These are phyloP conservation scores for Metarhizium anisopliae DNA, from an alignment of 2,329 filamentous ascomycete genomes.

Conservation along the genomic window DNA sequence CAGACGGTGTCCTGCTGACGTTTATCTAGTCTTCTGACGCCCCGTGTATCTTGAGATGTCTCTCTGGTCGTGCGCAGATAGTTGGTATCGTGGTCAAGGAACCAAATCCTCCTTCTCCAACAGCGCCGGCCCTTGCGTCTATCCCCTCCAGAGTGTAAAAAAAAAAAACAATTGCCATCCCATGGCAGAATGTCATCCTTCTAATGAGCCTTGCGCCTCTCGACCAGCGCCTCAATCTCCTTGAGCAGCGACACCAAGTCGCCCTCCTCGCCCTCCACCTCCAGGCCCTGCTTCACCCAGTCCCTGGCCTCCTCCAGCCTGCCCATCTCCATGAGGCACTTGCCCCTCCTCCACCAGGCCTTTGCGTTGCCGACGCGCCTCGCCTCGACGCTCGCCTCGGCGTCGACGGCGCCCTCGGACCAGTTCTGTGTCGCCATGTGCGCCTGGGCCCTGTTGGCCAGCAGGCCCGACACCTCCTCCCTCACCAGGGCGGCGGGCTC, in stretches of 20 bases:
- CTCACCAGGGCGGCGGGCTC: conserved; percentile 75
- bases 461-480: conserved; percentile 74
- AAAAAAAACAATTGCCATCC: no score
- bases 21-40: no score
- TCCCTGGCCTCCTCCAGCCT: conserved; percentile 71
- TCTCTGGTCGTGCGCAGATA: no score
- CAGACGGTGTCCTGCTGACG: no score
- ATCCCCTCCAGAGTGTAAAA: no score
- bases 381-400: conserved; percentile 78
- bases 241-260: conserved; percentile 55
- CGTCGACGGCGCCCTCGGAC: conserved; percentile 81
- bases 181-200: not conserved
- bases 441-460: conserved; percentile 83
- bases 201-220: conserved; percentile 24
- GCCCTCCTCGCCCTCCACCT: conserved; percentile 68
- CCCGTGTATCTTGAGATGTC: no score
- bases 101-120: no score
- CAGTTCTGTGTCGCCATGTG: conserved; percentile 75
- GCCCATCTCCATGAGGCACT: conserved; percentile 86
- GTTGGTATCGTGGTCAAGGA: no score
- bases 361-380: conserved; percentile 84
- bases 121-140: no score
- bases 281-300: conserved; percentile 69
- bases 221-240: conserved; percentile 46
- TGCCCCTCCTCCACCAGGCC: conserved; percentile 85